Evolutionary conservation across 805 yeast genomes (phyloP).

Genomic region (Nakazawaea sp.): DNA sequence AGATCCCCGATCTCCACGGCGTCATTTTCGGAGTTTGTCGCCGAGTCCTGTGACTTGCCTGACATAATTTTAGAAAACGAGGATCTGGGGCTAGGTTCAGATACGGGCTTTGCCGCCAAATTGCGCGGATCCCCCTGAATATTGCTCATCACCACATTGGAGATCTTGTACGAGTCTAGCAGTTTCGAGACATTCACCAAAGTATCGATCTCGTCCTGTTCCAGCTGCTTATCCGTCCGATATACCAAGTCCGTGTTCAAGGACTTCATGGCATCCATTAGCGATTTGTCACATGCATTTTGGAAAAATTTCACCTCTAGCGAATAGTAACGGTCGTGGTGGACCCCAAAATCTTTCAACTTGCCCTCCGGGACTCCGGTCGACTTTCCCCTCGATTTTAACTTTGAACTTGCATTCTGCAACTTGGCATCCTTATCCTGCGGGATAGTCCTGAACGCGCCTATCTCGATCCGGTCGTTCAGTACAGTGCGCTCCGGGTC

Average conservation of each 20-base stretch:
- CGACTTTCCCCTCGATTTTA: constrained; percentile 1
- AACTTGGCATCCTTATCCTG: constrained; percentile 13
- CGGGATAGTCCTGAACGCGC: constrained; percentile 76
- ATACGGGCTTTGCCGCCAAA: too few relatives aligned
- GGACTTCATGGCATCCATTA: not conserved
- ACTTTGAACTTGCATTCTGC: constrained; percentile 11
- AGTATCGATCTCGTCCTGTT: not conserved
- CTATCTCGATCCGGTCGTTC: constrained; percentile 70
- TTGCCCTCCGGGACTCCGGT: constrained; percentile 40
- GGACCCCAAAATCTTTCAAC: constrained; percentile 61
- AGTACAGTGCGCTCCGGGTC: constrained; percentile 69
- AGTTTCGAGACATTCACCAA: constrained; percentile 2
- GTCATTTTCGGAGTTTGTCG: too few relatives aligned
- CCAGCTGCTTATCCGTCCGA: constrained; percentile 4
- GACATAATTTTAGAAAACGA: too few relatives aligned
- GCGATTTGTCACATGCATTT: constrained; percentile 22
- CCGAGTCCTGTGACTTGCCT: too few relatives aligned
- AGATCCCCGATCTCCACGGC: constrained; percentile 1
- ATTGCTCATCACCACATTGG: constrained; percentile 3
- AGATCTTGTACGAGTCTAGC: constrained; percentile 1
- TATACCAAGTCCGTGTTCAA: too few relatives aligned
- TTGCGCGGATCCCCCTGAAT: too few relatives aligned
- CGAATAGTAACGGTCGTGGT: constrained; percentile 62
- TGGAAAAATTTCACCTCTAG: constrained; percentile 56
- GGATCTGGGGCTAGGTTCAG: too few relatives aligned